Evolutionary conservation across 1,284 basidiomycete genomes (phyloP), one percentile per base, ranked within the genome.

Genomic region (Phlebopus sp.): DNA sequence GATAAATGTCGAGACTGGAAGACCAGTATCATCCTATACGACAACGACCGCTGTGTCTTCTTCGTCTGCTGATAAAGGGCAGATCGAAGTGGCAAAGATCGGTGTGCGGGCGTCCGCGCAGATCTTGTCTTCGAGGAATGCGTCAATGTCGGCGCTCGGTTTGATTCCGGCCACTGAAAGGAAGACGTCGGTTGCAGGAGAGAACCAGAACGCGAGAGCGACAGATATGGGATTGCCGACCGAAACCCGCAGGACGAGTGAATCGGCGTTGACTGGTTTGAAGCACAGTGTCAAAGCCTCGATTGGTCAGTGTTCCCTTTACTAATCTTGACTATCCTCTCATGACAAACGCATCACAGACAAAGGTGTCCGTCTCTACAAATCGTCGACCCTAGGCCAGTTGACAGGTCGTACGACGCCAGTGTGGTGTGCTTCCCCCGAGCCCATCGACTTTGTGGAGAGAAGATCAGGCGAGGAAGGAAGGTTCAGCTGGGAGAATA

Each of bases 261-360:
- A 68, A 43, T 59, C 53, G 7, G 66, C 63, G 37, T 53, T 66
- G 13, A 51, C 5, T 21, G 60, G 63, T 17, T 42, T 88, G 57
- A 86, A 77, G 63, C 84, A 87, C 53, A 80, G 78, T 48, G 72
- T 90, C 53, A 85, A 78, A 61, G 71, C 76, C 52, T 89, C 86
- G 2, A 78, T 90, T 51, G 85, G 86, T 86, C 55, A 34, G 74
- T 59, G 8, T 11, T 29, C 2, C n/a, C 5, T 32, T 19, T 36
- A 37, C 8, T 15, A 11, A 11, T 53, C 13, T 47, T 14, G 1
- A 9, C 10, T n/a, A 21, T 4, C 35, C n/a, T 37, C 9, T 43
- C 36, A 27, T 49, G 37, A 32, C 23, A n/a, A 4, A n/a, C 39
- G 15, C 1, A 34, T 9, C 27, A 23, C 50, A 78, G 78, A 73